Conservation (phyloP, 371 early-diverging fungal genomes). For the Cokeromyces recurvatus region DNA sequence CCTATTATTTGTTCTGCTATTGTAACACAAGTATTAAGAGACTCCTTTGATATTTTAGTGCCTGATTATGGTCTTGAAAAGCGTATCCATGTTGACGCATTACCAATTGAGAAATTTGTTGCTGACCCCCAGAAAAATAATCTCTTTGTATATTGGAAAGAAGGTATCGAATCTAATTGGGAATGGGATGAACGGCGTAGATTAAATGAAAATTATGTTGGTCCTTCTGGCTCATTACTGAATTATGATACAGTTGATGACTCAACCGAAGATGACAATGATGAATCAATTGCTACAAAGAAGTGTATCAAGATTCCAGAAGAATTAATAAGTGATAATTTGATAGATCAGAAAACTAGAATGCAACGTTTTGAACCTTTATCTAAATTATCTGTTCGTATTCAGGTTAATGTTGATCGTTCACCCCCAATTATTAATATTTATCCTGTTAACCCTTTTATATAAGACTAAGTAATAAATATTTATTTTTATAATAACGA, state of each 20-base stretch:
- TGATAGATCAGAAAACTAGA: constrained; percentile 13
- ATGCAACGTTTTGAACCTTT: constrained; percentile 31
- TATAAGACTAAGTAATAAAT: too few relatives aligned
- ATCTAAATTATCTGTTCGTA: constrained; percentile 22
- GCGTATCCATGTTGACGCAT: constrained; percentile 48
- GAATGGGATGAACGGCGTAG: constrained; percentile 10
- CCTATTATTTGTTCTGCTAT: constrained; percentile 47
- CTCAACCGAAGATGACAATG: constrained; percentile 12
- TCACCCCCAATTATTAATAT: constrained; percentile 38
- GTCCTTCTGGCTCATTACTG: constrained; percentile 5
- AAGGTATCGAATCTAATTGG: constrained; percentile 19
- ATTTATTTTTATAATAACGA: too few relatives aligned
- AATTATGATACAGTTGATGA: constrained; percentile 19
- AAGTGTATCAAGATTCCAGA: constrained; percentile 8
- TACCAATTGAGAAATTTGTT: constrained; percentile 55
- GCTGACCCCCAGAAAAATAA: constrained; percentile 29
- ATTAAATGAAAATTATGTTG: constrained; percentile 2
- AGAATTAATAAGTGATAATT: constrained; percentile 4
- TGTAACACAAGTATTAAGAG: constrained; percentile 45
- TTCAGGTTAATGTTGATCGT: constrained; percentile 27
- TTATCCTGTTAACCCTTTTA: constrained; percentile 36
- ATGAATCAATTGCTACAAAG: constrained; percentile 13
- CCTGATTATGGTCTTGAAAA: constrained; percentile 73
- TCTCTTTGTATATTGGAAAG: constrained; percentile 44
- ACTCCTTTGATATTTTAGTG: constrained; percentile 68